Percentiles rank a stretch among this genome's conserved stretches.
phyloP scores from a whole-genome alignment of 257 asterid genomes.

The Nicotiana undulata region DNA sequence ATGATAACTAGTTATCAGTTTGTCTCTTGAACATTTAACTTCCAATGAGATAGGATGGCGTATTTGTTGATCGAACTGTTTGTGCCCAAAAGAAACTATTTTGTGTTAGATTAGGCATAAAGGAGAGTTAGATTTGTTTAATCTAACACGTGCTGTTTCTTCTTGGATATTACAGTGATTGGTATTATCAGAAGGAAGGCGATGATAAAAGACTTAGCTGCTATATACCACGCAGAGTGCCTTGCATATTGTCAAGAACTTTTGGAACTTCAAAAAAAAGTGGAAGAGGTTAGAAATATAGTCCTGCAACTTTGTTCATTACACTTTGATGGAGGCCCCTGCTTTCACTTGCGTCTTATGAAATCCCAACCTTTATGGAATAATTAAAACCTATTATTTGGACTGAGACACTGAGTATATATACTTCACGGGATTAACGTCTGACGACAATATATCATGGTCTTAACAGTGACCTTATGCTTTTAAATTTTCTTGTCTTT shows the following conservation, averaged over 20 bases:
- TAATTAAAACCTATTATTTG: neutral
- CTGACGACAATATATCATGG: neutral
- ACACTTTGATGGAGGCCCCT: neutral
- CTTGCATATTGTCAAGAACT: constrained; percentile 87
- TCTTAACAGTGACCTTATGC: neutral
- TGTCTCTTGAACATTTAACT: neutral
- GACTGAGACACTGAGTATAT: neutral
- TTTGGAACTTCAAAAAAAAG: constrained; percentile 72
- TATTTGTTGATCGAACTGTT: neutral
- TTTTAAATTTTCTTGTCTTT: neutral
- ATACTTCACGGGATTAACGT: neutral
- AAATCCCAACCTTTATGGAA: neutral
- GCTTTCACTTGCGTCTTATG: neutral
- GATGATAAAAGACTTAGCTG: constrained; percentile 82
- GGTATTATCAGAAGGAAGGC: constrained; percentile 88
- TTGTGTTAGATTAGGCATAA: neutral
- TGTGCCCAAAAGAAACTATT: neutral
- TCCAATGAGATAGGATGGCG: neutral
- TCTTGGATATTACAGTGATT: constrained; percentile 47
- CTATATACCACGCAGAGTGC: constrained; percentile 86
- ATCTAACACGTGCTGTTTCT: constrained; percentile 3
- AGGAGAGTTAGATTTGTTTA: neutral
- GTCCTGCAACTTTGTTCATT: neutral
- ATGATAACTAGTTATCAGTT: neutral
- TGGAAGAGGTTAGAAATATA: constrained; percentile 58